phyloP scores from a whole-genome alignment of 1,284 basidiomycete species.

The Cryptococcus sp. region DNA sequence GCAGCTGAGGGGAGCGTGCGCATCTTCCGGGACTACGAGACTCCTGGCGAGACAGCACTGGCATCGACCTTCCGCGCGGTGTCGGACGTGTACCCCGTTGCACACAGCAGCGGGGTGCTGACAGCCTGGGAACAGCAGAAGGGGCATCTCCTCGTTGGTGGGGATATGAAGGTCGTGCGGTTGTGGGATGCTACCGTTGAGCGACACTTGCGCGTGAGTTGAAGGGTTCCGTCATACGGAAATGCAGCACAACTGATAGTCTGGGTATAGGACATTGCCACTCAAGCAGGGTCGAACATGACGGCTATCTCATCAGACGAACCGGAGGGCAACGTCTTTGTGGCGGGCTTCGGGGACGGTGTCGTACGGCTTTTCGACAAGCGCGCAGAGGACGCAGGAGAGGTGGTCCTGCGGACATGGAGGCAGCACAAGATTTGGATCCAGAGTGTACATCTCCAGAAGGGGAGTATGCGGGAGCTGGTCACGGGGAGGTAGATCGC shows the following conservation, averaged over 20 bases:
- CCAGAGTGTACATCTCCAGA: conserved; percentile 84
- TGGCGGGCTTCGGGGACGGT: conserved; percentile 92
- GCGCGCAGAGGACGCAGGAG: conserved; percentile 75
- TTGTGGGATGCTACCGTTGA: conserved; percentile 96
- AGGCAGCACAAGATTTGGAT: conserved; percentile 86
- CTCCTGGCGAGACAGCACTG: conserved; percentile 61
- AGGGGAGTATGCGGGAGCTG: conserved; percentile 67
- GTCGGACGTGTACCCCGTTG: conserved; percentile 67
- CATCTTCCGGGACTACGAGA: conserved; percentile 81
- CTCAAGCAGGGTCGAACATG: conserved; percentile 82
- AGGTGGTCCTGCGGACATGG: conserved; percentile 73
- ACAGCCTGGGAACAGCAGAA: conserved; percentile 91
- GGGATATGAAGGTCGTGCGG: conserved; percentile 83
- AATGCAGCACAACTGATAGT: not conserved
- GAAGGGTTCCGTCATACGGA: not conserved
- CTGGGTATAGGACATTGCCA: conserved; percentile 57
- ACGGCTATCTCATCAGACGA: conserved; percentile 80
- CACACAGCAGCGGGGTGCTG: conserved; percentile 69
- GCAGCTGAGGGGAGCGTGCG: conserved; percentile 87
- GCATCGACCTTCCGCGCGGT: conserved; percentile 91
- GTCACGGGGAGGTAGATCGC: conserved; percentile 75
- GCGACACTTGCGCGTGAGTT: conserved; percentile 68
- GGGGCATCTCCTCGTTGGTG: conserved; percentile 81
- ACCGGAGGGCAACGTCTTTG: conserved; percentile 71
- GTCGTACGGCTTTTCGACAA: conserved; percentile 88